Conservation (phyloP, 2,329 filamentous ascomycete genomes). For the Diplodia scrobiculata region DNA sequence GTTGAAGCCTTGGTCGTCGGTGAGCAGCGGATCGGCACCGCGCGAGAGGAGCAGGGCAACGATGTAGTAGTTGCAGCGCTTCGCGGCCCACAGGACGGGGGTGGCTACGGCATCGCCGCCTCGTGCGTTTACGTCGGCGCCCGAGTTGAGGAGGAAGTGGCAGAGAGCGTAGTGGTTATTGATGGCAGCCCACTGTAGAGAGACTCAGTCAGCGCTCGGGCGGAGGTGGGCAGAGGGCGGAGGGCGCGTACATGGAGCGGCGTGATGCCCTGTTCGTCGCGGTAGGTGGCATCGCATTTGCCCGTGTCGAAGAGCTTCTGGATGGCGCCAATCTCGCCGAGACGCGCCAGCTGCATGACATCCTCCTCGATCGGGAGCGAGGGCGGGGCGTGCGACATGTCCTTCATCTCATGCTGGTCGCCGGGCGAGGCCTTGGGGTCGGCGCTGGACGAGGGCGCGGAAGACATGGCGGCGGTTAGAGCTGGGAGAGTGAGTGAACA, state of each 20-base stretch:
- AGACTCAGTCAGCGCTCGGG: conserved; percentile 14
- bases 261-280: conserved; percentile 90
- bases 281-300: conserved; percentile 78
- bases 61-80: conserved; percentile 94
- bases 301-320: conserved; percentile 85
- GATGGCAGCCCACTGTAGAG: conserved; percentile 89
- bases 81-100: conserved; percentile 93
- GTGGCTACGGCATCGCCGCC: conserved; percentile 95
- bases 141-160: conserved; percentile 84
- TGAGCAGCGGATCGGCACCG: conserved; percentile 88
- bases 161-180: conserved; percentile 98
- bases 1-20: conserved; percentile 95
- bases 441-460: conserved; percentile 21
- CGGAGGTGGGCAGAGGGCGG: not conserved
- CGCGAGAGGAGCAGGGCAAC: conserved; percentile 88
- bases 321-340: conserved; percentile 84
- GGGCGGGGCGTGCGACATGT: conserved; percentile 42
- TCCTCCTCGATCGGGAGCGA: conserved; percentile 66
- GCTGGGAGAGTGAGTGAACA: conserved; percentile 2
- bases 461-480: conserved; percentile 14
- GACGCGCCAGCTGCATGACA: conserved; percentile 90
- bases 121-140: conserved; percentile 90
- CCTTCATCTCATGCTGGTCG: conserved; percentile 43
- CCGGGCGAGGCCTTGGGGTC: conserved; percentile 24
- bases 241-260: conserved; percentile 74